Evolutionary conservation across 2,329 filamentous ascomycete species (phyloP), one percentile per base, ranked within the genome.

Genomic region (Alternaria arborescens): DNA sequence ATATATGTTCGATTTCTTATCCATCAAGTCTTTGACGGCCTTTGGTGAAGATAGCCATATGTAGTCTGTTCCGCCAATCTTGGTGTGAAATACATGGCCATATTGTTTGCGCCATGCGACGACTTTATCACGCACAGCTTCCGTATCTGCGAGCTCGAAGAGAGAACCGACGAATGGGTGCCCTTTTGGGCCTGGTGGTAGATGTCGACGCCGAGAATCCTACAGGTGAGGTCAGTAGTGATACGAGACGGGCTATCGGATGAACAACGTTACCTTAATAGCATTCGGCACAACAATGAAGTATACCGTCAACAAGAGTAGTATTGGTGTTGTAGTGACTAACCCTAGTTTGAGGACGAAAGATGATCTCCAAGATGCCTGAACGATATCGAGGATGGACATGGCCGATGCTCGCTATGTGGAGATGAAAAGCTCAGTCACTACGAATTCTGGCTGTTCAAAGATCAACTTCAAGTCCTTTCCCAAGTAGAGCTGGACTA

Each of bases 11-110:
- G 82, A 82, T 41, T 82, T 81, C 66, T 84, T 85, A 61, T 86
- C 84, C 56, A 87, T 82, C n/a, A 87, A 75, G 20, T 86, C 85
- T 40, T 82, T 83, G 0, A 85, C 84, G 1, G 80, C 76, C 75
- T 82, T 82, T 0, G 83, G 81, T 36, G 84, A 82, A 57, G 73
- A 78, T 8, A 81, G 70, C 77, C 77, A 81, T 41, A 81, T 71
- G 55, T 76, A 81, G 62, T 80, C 78, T 32, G 77, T 72, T 26
- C 75, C 78, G 14, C 79, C 79, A 10, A 81, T 74, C 58, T 79
- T 79, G 16, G 78, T 79, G 59, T 80, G 77, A 44, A 80, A 78
- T 3, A 81, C 62, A 42, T 78, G 70, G 8, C 79, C 79, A 54
- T 78, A 79, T 67, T 78, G 61, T 36, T 70, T 65, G 32, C 72